Evolutionary conservation across 176 grass and related monocot genomes (phyloP).

Genomic region (Zizania latifolia): DNA sequence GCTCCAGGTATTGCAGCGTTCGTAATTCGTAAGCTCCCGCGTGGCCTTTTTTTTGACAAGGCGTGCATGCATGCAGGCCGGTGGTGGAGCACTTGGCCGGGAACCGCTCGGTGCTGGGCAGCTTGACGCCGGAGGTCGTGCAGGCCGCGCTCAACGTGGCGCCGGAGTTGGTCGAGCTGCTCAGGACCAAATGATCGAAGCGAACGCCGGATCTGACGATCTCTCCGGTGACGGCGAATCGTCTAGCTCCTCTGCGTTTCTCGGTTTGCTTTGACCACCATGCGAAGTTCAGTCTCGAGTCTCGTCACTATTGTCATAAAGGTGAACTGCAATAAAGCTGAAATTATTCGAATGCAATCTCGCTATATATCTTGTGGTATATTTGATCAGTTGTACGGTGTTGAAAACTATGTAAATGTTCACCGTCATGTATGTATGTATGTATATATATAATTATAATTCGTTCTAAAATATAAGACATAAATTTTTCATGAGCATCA

Average conservation of each 20-base stretch:
- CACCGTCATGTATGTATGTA: too few species aligned
- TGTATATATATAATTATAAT: too few species aligned
- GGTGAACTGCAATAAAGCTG: too few species aligned
- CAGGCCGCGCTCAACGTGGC: conserved; percentile 18
- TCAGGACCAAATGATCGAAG: neutral
- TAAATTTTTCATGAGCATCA: too few species aligned
- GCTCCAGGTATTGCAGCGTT: conserved; percentile 26
- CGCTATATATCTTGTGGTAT: neutral
- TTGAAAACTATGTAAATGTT: too few species aligned
- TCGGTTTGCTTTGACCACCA: too few species aligned
- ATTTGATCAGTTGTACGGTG: too few species aligned
- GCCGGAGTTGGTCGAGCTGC: conserved; percentile 27
- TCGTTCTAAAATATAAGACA: too few species aligned
- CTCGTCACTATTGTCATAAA: too few species aligned
- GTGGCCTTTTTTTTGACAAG: too few species aligned
- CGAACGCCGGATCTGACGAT: neutral
- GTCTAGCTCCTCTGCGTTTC: neutral
- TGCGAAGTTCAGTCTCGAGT: neutral
- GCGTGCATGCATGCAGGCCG: conserved; percentile 12
- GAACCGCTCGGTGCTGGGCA: neutral
- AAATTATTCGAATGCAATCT: neutral
- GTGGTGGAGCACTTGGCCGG: neutral
- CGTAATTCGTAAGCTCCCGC: too few species aligned
- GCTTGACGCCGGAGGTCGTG: conserved; percentile 7
- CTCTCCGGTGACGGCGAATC: neutral